Evolutionary conservation across 2,329 filamentous ascomycete genomes (phyloP).

Genomic region (Calonectria pauciramosa): DNA sequence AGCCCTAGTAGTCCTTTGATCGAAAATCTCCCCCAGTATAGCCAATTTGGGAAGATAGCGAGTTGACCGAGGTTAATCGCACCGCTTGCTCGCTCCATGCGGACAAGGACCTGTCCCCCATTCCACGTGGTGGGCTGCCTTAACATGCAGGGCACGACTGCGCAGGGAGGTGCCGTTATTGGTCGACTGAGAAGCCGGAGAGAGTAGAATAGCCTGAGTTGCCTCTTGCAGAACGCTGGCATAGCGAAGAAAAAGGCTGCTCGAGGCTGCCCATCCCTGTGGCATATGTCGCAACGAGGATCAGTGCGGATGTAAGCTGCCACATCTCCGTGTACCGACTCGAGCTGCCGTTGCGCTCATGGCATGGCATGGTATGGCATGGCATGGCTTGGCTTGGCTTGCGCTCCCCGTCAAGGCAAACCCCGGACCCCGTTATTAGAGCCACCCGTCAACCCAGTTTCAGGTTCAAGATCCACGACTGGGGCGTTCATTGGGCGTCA

Average conservation of each 20-base stretch:
- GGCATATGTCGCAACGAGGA: not conserved
- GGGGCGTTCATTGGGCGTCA: constrained; percentile 8
- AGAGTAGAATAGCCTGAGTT: constrained; percentile 18
- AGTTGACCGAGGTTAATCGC: constrained; percentile 1
- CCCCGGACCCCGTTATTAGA: constrained; percentile 13
- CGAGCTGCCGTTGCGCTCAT: not conserved
- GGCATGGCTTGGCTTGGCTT: not conserved
- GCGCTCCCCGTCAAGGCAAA: not conserved
- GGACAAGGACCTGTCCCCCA: not conserved
- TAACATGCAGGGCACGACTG: constrained; percentile 7
- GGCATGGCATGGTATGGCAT: not conserved
- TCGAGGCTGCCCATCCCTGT: not conserved
- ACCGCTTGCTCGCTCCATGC: constrained; percentile 22
- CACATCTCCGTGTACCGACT: constrained; percentile 6
- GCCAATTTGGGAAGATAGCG: not conserved
- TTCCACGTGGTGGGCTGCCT: constrained; percentile 17
- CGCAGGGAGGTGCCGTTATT: not conserved
- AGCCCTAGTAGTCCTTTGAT: not conserved
- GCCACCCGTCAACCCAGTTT: constrained; percentile 25
- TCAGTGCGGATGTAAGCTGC: not conserved
- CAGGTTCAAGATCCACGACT: constrained; percentile 20
- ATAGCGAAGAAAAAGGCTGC: not conserved
- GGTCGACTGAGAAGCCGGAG: not conserved
- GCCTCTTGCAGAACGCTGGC: constrained; percentile 2
- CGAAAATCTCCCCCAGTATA: not conserved